phyloP scores from a whole-genome alignment of 768 basidiomycete genomes.

The Mycena amicta region DNA sequence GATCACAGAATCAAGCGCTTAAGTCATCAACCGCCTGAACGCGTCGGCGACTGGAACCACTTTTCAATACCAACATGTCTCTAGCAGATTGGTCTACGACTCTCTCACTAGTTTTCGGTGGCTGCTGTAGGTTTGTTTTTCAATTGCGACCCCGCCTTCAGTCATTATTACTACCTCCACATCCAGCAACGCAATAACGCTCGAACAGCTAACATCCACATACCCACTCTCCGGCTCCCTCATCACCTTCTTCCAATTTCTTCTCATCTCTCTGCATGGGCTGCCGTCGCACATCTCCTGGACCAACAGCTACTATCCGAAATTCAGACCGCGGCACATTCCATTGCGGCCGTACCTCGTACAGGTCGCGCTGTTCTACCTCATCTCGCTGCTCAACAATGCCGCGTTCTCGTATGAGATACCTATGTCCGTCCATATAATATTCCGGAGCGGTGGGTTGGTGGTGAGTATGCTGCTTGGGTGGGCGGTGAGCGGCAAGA shows the following conservation, averaged over 20 bases:
- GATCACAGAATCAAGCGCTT: too few relatives aligned
- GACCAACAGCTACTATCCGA: conserved; percentile 53
- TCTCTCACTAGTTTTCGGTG: conserved; percentile 80
- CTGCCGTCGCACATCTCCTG: conserved; percentile 63
- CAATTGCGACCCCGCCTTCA: neutral
- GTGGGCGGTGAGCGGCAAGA: conserved; percentile 64
- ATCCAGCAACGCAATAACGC: conserved; percentile 72
- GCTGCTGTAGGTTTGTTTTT: conserved; percentile 71
- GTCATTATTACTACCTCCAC: neutral
- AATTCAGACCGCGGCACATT: conserved; percentile 63
- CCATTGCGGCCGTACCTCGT: conserved; percentile 73
- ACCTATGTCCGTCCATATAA: conserved; percentile 92
- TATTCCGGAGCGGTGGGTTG: conserved; percentile 88
- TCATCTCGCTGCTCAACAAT: conserved; percentile 84
- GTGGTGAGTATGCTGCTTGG: conserved; percentile 84
- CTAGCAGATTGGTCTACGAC: conserved; percentile 57
- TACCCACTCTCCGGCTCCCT: conserved; percentile 77
- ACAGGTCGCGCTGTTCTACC: conserved; percentile 82
- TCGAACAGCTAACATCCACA: conserved; percentile 70
- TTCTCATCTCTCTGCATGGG: conserved; percentile 73
- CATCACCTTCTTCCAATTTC: conserved; percentile 87
- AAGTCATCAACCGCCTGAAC: too few relatives aligned
- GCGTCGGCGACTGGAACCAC: neutral
- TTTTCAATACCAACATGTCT: neutral
- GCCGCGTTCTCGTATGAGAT: conserved; percentile 85